Conservation (phyloP, 1,139 yeast species). For the Yamadazyma songkhlaensis region DNA sequence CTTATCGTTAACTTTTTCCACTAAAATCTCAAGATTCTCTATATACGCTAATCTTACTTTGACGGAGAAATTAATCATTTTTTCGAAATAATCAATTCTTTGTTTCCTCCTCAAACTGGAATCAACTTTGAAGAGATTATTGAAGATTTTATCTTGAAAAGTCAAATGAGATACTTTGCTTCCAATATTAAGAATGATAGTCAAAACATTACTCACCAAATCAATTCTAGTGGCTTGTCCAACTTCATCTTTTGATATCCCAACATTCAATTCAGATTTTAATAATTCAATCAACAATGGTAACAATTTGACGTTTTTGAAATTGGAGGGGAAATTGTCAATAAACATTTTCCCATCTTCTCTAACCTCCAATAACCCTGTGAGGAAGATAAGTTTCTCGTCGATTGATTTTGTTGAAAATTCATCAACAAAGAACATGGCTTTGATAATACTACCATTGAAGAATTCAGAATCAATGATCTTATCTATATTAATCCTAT, state of each 20-base stretch:
- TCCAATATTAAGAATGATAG: slow-evolving; percentile 65
- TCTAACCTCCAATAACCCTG: slow-evolving; percentile 47
- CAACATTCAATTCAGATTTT: slow-evolving; percentile 30
- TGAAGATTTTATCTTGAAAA: slow-evolving; percentile 67
- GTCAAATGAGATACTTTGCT: slow-evolving; percentile 67
- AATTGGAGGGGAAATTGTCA: slow-evolving; percentile 65
- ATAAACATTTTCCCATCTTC: slow-evolving; percentile 36
- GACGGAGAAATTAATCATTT: slow-evolving; percentile 35
- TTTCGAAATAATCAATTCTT: slow-evolving; percentile 31
- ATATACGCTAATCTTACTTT: slow-evolving; percentile 44
- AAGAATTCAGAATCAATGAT: slow-evolving; percentile 56
- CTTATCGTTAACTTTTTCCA: slow-evolving; percentile 50
- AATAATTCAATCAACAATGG: slow-evolving; percentile 60
- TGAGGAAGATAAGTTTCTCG: slow-evolving; percentile 69
- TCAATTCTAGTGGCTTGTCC: slow-evolving; percentile 15
- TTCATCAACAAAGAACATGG: slow-evolving; percentile 81
- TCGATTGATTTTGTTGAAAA: slow-evolving; percentile 69
- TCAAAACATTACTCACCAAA: slow-evolving; percentile 53
- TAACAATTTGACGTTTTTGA: slow-evolving; percentile 69
- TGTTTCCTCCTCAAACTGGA: slow-evolving; percentile 36
- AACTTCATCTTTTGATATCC: slow-evolving; percentile 12
- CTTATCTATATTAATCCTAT: slow-evolving; percentile 48
- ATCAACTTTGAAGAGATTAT: slow-evolving; percentile 27
- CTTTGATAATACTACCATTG: slow-evolving; percentile 79
- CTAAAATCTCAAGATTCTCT: slow-evolving; percentile 52